Evolutionary conservation across 2,329 filamentous ascomycete species (phyloP).

Genomic region (Fusarium keratoplasticum): DNA sequence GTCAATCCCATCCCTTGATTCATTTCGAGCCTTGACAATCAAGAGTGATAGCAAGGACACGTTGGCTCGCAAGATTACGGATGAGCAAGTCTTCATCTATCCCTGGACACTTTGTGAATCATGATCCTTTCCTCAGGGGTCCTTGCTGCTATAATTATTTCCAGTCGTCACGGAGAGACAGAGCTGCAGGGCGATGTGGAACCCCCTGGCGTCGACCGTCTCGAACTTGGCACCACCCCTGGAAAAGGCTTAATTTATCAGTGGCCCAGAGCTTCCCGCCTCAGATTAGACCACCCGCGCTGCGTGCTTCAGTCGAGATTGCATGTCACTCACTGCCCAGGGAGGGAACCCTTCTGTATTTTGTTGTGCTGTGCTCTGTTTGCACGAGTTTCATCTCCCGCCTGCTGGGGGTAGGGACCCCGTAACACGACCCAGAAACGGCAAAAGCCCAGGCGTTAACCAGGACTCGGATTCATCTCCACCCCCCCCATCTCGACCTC

Average conservation of each 20-base stretch:
- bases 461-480: slow-evolving; percentile 28
- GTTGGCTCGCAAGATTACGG: slow-evolving; percentile 11
- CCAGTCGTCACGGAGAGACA: not conserved
- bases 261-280: slow-evolving; percentile 27
- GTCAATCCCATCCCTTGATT: slow-evolving; percentile 1
- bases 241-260: slow-evolving; percentile 39
- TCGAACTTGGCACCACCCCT: slow-evolving; percentile 24
- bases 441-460: slow-evolving; percentile 13
- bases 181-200: slow-evolving; percentile 11
- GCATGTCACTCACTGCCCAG: slow-evolving; percentile 1
- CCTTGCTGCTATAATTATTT: slow-evolving; percentile 8
- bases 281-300: slow-evolving; percentile 22
- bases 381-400: slow-evolving; percentile 9
- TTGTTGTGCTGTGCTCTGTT: not conserved
- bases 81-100: not conserved
- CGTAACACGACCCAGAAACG: not conserved
- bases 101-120: not conserved
- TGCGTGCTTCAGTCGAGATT: slow-evolving; percentile 37
- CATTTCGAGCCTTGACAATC: not conserved
- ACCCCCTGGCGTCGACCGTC: slow-evolving; percentile 1
- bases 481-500: slow-evolving; percentile 17
- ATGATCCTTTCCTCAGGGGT: slow-evolving; percentile 15
- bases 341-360: not conserved
- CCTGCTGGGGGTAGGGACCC: not conserved
- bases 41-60: not conserved